phyloP scores from a whole-genome alignment of 2,329 filamentous ascomycete genomes.

The Cercospora sp. region DNA sequence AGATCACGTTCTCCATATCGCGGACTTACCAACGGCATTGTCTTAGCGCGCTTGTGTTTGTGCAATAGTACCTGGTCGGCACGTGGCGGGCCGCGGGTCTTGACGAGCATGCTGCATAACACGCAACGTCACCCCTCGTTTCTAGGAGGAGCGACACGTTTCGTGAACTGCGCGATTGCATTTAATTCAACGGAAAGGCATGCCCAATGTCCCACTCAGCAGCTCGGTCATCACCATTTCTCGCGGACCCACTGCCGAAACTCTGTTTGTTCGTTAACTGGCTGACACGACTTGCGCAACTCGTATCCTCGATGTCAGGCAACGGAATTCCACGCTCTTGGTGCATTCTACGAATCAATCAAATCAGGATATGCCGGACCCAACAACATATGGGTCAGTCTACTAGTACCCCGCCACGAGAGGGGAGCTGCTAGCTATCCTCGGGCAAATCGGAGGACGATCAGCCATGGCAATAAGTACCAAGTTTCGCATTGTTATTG shows the following conservation, averaged over 20 bases:
- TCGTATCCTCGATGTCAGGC: not conserved
- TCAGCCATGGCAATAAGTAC: not conserved
- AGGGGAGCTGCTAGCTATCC: conserved; percentile 16
- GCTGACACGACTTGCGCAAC: conserved; percentile 1
- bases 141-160: not conserved
- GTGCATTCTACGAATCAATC: not conserved
- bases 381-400: conserved; percentile 1
- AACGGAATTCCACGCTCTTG: not conserved
- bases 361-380: not conserved
- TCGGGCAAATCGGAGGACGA: conserved; percentile 4
- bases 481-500: not conserved
- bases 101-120: not conserved
- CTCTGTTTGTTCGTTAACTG: not conserved
- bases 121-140: not conserved
- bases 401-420: conserved; percentile 5
- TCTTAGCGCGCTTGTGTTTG: not conserved
- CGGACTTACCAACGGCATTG: not conserved
- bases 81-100: not conserved
- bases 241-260: not conserved
- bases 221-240: not conserved
- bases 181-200: not conserved
- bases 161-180: not conserved
- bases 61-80: not conserved
- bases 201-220: not conserved
- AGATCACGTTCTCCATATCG: not conserved